Percentiles rank a stretch among this genome's conserved stretches.
Conservation (phyloP, 2,329 filamentous ascomycete genomes). For the Metarhizium anisopliae region DNA sequence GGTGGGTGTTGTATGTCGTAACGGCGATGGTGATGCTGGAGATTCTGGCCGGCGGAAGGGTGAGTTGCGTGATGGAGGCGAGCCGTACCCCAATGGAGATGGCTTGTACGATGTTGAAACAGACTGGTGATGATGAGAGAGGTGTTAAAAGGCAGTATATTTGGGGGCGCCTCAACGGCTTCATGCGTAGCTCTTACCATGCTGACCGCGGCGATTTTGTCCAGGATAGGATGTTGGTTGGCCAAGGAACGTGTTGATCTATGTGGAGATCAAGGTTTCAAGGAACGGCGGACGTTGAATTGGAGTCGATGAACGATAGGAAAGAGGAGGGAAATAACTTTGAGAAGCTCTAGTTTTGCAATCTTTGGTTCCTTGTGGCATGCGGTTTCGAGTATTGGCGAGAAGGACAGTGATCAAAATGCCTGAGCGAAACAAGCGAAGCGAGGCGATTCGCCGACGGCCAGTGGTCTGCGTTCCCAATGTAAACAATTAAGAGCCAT, state of each 20-base stretch:
- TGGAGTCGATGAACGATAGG: background rate
- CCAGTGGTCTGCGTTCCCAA: constrained; percentile 3
- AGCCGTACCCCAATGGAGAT: constrained; percentile 62
- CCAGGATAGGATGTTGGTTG: constrained; percentile 8
- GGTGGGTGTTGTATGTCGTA: constrained; percentile 57
- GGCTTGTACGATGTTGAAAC: constrained; percentile 56
- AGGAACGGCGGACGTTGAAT: background rate
- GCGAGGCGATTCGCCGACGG: background rate
- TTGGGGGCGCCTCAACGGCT: constrained; percentile 12
- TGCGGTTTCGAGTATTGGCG: background rate
- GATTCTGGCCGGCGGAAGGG: constrained; percentile 56
- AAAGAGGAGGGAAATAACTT: background rate
- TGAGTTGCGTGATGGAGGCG: constrained; percentile 49
- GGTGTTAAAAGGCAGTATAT: constrained; percentile 17
- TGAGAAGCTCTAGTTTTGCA: too few species aligned
- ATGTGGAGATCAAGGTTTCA: background rate
- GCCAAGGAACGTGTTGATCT: constrained; percentile 11
- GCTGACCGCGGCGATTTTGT: constrained; percentile 10
- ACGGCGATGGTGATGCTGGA: constrained; percentile 54
- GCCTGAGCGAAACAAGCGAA: background rate
- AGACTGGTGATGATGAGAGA: constrained; percentile 30
- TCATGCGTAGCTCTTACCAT: constrained; percentile 19
- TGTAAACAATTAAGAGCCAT: constrained; percentile 18
- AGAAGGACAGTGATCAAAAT: background rate
- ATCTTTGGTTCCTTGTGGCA: too few species aligned